Percentiles rank a stretch among this genome's conserved stretches.
Conservation (phyloP, 768 basidiomycete species). For the Russula vinacea region DNA sequence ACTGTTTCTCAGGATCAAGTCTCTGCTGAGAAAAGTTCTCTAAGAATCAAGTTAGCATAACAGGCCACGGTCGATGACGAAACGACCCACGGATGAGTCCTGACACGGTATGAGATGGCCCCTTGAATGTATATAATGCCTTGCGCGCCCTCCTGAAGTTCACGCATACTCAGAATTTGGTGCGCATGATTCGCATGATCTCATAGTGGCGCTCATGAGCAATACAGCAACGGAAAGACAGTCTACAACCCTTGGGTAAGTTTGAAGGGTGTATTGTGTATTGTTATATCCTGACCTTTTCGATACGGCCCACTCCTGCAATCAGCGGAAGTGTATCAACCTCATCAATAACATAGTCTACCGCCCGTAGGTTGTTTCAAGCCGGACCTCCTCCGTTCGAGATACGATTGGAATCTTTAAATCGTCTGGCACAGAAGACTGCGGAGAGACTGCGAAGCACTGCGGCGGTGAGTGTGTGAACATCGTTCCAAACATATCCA, state of each 20-base stretch:
- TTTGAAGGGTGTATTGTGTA: not conserved
- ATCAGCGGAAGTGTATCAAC: slow-evolving; percentile 34
- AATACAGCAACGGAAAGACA: slow-evolving; percentile 26
- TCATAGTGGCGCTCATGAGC: slow-evolving; percentile 28
- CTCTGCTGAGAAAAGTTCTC: slow-evolving; percentile 30
- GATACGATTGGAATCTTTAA: slow-evolving; percentile 30
- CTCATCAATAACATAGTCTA: slow-evolving; percentile 35
- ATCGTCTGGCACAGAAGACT: not conserved
- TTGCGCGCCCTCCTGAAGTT: not conserved
- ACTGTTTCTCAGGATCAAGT: slow-evolving; percentile 26
- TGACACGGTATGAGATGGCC: not conserved
- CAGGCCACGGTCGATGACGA: too few species aligned
- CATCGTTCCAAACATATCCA: not conserved
- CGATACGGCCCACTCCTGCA: slow-evolving; percentile 33
- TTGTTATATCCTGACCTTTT: slow-evolving; percentile 31
- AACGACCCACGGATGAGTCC: slow-evolving; percentile 11
- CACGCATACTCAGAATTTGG: slow-evolving; percentile 7
- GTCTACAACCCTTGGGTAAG: slow-evolving; percentile 6
- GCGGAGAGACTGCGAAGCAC: not conserved
- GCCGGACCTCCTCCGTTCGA: slow-evolving; percentile 32
- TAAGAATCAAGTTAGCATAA: not conserved
- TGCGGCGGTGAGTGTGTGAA: slow-evolving; percentile 22
- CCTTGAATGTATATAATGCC: not conserved
- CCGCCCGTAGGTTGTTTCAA: slow-evolving; percentile 31
- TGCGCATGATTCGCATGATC: slow-evolving; percentile 20